A percentile compares a stretch with the other conserved stretches of the same genome.
Evolutionary conservation across 768 basidiomycete species (phyloP).

Genomic region (Mycena alexandri): DNA sequence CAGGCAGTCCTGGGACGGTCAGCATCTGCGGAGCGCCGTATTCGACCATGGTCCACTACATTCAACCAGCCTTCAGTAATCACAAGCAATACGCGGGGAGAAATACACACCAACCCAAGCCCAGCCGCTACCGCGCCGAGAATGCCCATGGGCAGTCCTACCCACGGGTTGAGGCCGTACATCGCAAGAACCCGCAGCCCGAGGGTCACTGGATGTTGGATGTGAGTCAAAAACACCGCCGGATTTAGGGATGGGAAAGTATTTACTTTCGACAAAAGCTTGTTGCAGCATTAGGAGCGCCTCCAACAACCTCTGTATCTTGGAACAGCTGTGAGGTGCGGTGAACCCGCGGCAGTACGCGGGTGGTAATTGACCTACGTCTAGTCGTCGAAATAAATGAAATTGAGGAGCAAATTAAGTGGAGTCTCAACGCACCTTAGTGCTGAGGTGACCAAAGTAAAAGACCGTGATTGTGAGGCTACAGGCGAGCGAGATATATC

Average conservation of each 20-base stretch:
- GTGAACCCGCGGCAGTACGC: too few relatives aligned
- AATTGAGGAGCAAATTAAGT: too few relatives aligned
- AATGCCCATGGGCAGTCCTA: slow-evolving; percentile 1
- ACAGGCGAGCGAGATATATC: slow-evolving; percentile 27
- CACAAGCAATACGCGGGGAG: neutral
- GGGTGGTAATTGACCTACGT: too few relatives aligned
- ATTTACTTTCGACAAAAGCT: slow-evolving; percentile 22
- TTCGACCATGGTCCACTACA: slow-evolving; percentile 33
- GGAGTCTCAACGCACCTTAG: slow-evolving; percentile 13
- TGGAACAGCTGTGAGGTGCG: slow-evolving; percentile 12
- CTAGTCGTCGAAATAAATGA: too few relatives aligned
- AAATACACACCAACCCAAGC: slow-evolving; percentile 24
- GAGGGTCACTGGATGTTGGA: slow-evolving; percentile 19
- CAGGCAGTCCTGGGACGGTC: slow-evolving; percentile 19
- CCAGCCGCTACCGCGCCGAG: neutral
- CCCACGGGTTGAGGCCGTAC: slow-evolving; percentile 24
- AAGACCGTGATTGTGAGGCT: slow-evolving; percentile 15
- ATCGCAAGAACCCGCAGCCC: slow-evolving; percentile 26
- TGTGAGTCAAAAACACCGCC: too few relatives aligned
- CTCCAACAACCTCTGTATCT: slow-evolving; percentile 27
- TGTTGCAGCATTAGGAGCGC: slow-evolving; percentile 20
- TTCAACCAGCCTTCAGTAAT: neutral
- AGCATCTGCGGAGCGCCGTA: slow-evolving; percentile 31
- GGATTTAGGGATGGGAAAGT: neutral
- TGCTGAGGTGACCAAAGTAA: slow-evolving; percentile 23